Conservation (phyloP, 495 filamentous ascomycete species). For the Lindgomyces ingoldianus region DNA sequence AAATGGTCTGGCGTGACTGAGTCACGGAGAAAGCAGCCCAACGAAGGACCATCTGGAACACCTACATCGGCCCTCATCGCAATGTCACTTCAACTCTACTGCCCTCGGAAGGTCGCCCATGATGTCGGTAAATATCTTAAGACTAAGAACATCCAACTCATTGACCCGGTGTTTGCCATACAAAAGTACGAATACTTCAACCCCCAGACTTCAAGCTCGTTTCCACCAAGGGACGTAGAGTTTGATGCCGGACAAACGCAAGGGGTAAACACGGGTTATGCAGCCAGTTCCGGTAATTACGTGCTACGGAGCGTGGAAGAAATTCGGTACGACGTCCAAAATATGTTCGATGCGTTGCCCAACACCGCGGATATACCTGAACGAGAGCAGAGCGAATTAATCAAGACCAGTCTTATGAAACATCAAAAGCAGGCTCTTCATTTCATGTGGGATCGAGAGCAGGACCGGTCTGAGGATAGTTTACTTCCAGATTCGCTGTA, state of each 20-base stretch:
- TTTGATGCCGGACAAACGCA: background rate
- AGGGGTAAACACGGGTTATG: background rate
- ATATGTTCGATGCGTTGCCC: conserved; percentile 80
- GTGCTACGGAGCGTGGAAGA: conserved; percentile 75
- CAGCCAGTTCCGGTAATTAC: conserved; percentile 43
- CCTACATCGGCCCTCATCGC: conserved; percentile 54
- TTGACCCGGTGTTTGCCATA: conserved; percentile 35
- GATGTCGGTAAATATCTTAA: conserved; percentile 66
- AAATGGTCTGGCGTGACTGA: conserved; percentile 68
- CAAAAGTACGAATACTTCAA: conserved; percentile 32
- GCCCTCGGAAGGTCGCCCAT: conserved; percentile 63
- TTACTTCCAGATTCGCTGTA: conserved; percentile 72
- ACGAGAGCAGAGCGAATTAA: conserved; percentile 62
- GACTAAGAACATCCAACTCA: conserved; percentile 65
- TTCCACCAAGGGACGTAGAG: conserved; percentile 1
- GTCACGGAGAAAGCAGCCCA: conserved; percentile 55
- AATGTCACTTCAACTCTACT: conserved; percentile 76
- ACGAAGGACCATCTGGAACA: conserved; percentile 58
- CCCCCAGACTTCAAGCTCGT: conserved; percentile 22
- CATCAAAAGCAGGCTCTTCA: conserved; percentile 91
- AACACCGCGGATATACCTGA: conserved; percentile 74
- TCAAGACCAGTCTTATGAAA: conserved; percentile 70
- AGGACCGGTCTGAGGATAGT: conserved; percentile 57
- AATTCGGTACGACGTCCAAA: conserved; percentile 76
- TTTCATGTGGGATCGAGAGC: conserved; percentile 85